phyloP scores from a whole-genome alignment of 768 basidiomycete species.

The Mycena alexandri region DNA sequence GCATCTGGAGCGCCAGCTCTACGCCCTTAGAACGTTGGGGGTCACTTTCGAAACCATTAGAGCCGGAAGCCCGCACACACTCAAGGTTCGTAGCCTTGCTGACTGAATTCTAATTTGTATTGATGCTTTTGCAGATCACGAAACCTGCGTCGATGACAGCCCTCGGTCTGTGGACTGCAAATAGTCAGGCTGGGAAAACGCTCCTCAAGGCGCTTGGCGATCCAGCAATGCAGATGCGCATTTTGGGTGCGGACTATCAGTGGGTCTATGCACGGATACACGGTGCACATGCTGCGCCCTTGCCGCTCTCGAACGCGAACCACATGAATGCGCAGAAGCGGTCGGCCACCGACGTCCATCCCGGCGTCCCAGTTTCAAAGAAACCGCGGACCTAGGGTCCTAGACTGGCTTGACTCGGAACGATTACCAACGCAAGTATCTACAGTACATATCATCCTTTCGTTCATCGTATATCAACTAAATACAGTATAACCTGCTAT shows the following conservation, averaged over 20 bases:
- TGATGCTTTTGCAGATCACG: slow-evolving; percentile 22
- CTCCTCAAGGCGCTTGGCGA: slow-evolving; percentile 30
- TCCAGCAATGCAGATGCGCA: slow-evolving; percentile 18
- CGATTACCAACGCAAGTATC: too few species aligned
- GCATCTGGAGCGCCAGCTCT: slow-evolving; percentile 34
- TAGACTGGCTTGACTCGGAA: too few species aligned
- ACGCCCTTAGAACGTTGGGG: slow-evolving; percentile 17
- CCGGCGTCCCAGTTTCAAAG: slow-evolving; percentile 1
- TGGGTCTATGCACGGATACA: slow-evolving; percentile 26
- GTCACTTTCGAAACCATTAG: slow-evolving; percentile 22
- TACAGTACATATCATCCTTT: too few species aligned
- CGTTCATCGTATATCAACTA: too few species aligned
- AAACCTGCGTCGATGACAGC: slow-evolving; percentile 38
- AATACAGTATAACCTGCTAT: too few species aligned
- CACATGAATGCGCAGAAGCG: slow-evolving; percentile 28
- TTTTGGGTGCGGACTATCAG: slow-evolving; percentile 22
- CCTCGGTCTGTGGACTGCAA: slow-evolving; percentile 29
- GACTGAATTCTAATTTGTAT: not conserved
- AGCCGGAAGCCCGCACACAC: slow-evolving; percentile 29
- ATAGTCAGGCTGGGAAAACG: slow-evolving; percentile 21
- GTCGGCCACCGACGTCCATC: not conserved
- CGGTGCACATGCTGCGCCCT: not conserved
- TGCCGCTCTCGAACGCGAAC: slow-evolving; percentile 22
- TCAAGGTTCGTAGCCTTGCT: slow-evolving; percentile 17
- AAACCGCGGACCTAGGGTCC: slow-evolving; percentile 8